These are phyloP conservation scores for Orbilia oligospora DNA, from an alignment of 2,329 filamentous ascomycete species.

Conservation along the genomic window DNA sequence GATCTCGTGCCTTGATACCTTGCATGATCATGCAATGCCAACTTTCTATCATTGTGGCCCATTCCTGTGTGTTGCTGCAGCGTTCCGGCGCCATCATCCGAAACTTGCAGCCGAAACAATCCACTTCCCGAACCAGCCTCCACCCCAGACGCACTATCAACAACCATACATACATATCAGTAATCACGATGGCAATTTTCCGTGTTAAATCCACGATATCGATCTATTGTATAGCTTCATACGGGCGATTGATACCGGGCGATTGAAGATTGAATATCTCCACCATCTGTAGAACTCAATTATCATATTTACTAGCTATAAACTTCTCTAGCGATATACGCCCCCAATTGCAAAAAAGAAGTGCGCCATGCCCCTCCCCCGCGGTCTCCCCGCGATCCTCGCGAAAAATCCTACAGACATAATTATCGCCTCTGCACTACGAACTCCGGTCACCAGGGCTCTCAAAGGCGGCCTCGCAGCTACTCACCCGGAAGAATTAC, in stretches of 20 bases:
- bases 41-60: background rate
- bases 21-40: background rate
- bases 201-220: conserved; percentile 21
- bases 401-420: conserved; percentile 84
- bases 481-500: conserved; percentile 90
- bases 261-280: conserved; percentile 24
- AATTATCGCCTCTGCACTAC: conserved; percentile 90
- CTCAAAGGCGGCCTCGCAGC: conserved; percentile 88
- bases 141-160: conserved; percentile 3
- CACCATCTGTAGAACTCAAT: background rate
- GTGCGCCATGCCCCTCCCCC: conserved; percentile 48
- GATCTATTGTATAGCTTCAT: conserved; percentile 16
- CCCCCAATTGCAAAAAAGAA: background rate
- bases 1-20: background rate
- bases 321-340: background rate
- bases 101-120: conserved; percentile 53
- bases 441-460: conserved; percentile 86
- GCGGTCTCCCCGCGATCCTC: conserved; percentile 81
- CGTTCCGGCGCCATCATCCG: conserved; percentile 48
- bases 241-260: conserved; percentile 13
- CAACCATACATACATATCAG: conserved; percentile 13
- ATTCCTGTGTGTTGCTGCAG: conserved; percentile 38
- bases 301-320: background rate
- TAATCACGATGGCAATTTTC: conserved; percentile 47
- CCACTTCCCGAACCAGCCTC: conserved; percentile 53